Evolutionary conservation across 192 early-diverging fungal species (phyloP).

Genomic region (Gonapodya prolifera): DNA sequence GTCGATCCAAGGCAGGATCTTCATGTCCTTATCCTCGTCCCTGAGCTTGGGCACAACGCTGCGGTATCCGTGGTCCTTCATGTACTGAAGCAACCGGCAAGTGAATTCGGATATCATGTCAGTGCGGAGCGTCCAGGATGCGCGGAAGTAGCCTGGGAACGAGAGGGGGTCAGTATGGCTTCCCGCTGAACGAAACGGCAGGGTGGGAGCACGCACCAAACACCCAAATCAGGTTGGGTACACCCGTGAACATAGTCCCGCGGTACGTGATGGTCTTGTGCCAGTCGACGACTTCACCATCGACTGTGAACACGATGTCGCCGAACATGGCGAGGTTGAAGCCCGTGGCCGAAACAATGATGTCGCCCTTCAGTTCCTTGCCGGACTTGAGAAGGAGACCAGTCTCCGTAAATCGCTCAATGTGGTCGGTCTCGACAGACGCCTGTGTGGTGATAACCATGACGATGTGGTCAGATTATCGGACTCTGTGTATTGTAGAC

Average conservation of each 20-base stretch:
- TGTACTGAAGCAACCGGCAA: neutral
- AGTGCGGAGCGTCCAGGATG: neutral
- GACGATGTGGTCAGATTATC: too few species aligned
- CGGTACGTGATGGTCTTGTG: neutral
- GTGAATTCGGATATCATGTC: neutral
- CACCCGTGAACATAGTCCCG: neutral
- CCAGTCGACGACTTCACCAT: neutral
- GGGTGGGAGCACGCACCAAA: neutral
- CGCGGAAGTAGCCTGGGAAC: neutral
- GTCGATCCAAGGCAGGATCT: slow-evolving; percentile 1
- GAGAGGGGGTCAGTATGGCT: neutral
- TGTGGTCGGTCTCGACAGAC: neutral
- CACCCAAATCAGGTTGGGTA: neutral
- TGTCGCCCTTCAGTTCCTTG: neutral
- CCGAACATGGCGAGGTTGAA: neutral
- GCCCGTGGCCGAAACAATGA: neutral
- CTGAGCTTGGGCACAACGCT: neutral
- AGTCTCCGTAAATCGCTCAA: neutral
- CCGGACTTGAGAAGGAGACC: neutral
- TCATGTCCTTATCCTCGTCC: neutral
- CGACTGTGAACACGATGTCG: neutral
- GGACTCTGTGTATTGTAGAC: too few species aligned
- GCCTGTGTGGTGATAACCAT: too few species aligned
- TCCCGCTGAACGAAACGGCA: too few species aligned
- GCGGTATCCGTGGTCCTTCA: neutral